phyloP scores from a whole-genome alignment of 2,329 filamentous ascomycete species.

The Neurospora crassa region DNA sequence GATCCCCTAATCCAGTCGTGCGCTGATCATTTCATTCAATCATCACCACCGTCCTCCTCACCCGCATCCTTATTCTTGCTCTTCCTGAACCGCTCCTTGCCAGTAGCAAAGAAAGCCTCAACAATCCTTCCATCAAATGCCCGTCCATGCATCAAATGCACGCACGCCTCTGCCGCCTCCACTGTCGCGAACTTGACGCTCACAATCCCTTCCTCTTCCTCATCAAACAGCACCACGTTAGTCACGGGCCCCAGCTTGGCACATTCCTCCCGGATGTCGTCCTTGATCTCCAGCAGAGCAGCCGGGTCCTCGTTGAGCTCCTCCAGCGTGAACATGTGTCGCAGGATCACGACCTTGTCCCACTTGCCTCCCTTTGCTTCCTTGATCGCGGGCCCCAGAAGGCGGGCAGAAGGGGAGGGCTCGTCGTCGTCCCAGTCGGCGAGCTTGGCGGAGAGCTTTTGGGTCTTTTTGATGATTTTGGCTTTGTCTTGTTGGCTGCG shows the following conservation, averaged over 20 bases:
- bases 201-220: conserved; percentile 74
- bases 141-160: conserved; percentile 69
- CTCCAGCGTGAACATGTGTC: conserved; percentile 83
- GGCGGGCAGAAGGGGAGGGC: conserved; percentile 32
- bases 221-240: conserved; percentile 83
- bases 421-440: conserved; percentile 95
- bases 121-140: conserved; percentile 65
- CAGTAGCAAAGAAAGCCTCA: conserved; percentile 60
- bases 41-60: conserved; percentile 29
- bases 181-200: conserved; percentile 71
- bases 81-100: conserved; percentile 64
- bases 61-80: conserved; percentile 46
- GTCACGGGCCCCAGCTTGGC: conserved; percentile 78
- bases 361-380: conserved; percentile 44
- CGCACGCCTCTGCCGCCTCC: conserved; percentile 62
- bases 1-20: background rate
- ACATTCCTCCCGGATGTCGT: conserved; percentile 88
- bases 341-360: conserved; percentile 78
- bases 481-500: conserved; percentile 60
- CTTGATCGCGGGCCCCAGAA: conserved; percentile 2
- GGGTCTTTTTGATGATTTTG: conserved; percentile 84
- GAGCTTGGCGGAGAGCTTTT: conserved; percentile 84
- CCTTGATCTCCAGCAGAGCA: conserved; percentile 81
- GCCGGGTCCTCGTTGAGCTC: conserved; percentile 80
- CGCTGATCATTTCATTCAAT: conserved; percentile 5